Percentiles rank a stretch among this genome's conserved stretches.
These are phyloP conservation scores for Diutina sp. DNA, from an alignment of 1,139 yeast genomes.

Conservation along the genomic window DNA sequence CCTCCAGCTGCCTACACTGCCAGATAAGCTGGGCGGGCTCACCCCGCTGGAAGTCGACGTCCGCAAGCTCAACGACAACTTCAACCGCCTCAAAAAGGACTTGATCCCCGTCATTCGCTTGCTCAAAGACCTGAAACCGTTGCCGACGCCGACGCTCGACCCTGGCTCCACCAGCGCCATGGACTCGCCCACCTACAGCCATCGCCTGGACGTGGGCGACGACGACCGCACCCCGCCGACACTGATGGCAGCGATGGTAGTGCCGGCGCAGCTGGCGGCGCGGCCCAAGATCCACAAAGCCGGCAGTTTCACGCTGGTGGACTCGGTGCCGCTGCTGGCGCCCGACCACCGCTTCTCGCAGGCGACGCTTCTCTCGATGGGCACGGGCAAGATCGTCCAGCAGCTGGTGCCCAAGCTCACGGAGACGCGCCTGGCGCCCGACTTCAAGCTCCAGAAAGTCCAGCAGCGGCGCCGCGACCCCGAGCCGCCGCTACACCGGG, in stretches of 20 bases:
- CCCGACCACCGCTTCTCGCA: background rate
- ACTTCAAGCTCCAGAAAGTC: background rate
- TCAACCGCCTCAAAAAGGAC: conserved; percentile 36
- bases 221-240: background rate
- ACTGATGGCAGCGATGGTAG: conserved; percentile 1
- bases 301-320: conserved; percentile 1
- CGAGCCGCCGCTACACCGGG: background rate
- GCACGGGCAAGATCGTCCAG: conserved; percentile 1
- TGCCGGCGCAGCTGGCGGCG: background rate
- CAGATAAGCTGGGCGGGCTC: conserved; percentile 3
- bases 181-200: background rate
- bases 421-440: conserved; percentile 1
- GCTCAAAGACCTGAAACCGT: conserved; percentile 41
- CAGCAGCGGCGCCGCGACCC: background rate
- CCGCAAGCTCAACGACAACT: conserved; percentile 32
- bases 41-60: conserved; percentile 12
- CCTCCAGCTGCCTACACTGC: background rate
- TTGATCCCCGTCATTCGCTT: conserved; percentile 39
- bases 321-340: background rate
- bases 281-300: background rate
- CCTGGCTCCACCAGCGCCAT: conserved; percentile 5
- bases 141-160: conserved; percentile 41
- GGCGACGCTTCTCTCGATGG: background rate
- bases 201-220: background rate
- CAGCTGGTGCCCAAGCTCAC: conserved; percentile 1